Evolutionary conservation across 331 rosid species (phyloP), one percentile per base, ranked within the genome.

Genomic region (Quercus tomentella): DNA sequence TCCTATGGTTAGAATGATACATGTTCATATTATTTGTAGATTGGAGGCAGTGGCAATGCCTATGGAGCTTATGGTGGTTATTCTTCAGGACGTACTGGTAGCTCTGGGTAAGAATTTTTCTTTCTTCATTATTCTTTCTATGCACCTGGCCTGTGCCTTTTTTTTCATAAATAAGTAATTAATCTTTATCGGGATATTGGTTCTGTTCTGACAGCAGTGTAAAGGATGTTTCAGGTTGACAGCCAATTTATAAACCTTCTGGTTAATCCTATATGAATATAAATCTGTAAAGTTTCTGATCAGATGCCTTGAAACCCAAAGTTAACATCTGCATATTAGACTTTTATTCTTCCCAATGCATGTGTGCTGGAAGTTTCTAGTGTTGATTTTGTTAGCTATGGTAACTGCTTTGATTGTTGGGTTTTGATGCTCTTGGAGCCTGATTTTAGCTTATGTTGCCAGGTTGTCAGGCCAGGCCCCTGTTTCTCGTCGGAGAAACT

Each of bases 1-100:
- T 86, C 51, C 71, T 6, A 28, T 60, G 26, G 75, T 75, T 68
- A 25, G 76, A 77, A 80, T 57, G 63, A 66, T 79, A 62, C 55
- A 76, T 85, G 49, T 49, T 66, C 76, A 18, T 77, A 25, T 79
- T 28, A 63, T 81, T 74, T 90, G 79, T 82, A 96, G 99, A 87
- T 90, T 82, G 97, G 91, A 54, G 77, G 94, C 62, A 75, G 87
- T 20, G 80, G 97, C 81, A 22, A 91, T 30, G 91, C 91, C 75
- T 96, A 95, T 78, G 97, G 97, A 71, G 94, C 92, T 78, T 96
- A 96, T 86, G 98, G 98, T 78, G 85, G 84, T 86, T 92, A 86
- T 89, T 85, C 99, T 73, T 75, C 89, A 56, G 97, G 97, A 77
- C 90, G 97, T 56, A 70, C 87, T 81, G 86, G 89, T 76, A 63